A percentile compares a stretch with the other conserved stretches of the same genome.
Evolutionary conservation across 352 stramenopile species (phyloP).

Genomic region (Thraustotheca clavata): DNA sequence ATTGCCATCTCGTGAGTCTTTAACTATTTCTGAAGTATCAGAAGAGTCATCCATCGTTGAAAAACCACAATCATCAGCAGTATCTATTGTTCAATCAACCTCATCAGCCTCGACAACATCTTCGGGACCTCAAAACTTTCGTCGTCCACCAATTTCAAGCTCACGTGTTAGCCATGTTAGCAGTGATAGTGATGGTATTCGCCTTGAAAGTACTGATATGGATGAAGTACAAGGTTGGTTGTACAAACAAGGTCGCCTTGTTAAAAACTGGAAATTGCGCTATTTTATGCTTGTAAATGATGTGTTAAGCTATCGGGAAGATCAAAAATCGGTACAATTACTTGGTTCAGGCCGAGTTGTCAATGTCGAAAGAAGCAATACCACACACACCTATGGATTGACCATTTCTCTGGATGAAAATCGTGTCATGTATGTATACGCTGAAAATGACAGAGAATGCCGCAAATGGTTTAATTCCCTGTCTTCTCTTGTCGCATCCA

Average conservation of each 20-base stretch:
- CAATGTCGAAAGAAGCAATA: conserved; percentile 13
- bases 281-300: conserved; percentile 7
- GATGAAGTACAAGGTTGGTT: conserved; percentile 6
- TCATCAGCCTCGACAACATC: no score
- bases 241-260: conserved; percentile 14
- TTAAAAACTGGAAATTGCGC: conserved; percentile 16
- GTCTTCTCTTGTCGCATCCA: conserved; percentile 21
- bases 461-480: conserved; percentile 79
- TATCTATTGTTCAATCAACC: no score
- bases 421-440: conserved; percentile 58
- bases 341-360: conserved; percentile 3
- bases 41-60: no score
- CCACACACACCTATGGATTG: conserved; percentile 48
- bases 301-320: conserved; percentile 11
- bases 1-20: no score
- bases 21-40: no score
- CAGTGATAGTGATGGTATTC: neutral
- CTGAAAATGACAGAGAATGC: conserved; percentile 68
- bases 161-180: no score
- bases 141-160: no score
- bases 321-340: neutral
- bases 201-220: neutral
- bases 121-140: no score
- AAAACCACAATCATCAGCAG: no score
- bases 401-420: conserved; percentile 60